A percentile compares a stretch with the other conserved stretches of the same genome.
Conservation (phyloP, 345 rosid genomes). For the Ceriops decandra region DNA sequence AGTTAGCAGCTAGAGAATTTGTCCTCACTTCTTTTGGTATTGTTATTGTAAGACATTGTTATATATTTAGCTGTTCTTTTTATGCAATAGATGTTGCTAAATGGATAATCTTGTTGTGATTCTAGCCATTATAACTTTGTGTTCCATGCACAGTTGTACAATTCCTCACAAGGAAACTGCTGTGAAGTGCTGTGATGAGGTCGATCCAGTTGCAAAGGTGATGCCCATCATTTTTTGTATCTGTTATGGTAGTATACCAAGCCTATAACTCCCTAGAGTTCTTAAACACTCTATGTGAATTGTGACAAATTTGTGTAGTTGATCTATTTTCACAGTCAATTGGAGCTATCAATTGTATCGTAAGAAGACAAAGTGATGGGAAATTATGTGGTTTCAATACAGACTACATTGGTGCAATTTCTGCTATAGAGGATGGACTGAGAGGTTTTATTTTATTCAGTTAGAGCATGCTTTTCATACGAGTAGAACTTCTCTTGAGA, state of each 20-base stretch:
- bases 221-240: not conserved
- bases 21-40: too few relatives aligned
- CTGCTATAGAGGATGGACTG: conserved; percentile 94
- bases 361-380: conserved; percentile 72
- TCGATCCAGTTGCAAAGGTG: conserved; percentile 90
- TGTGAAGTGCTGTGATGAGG: conserved; percentile 77
- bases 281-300: conserved; percentile 6
- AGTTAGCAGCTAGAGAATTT: not conserved
- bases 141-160: conserved; percentile 58
- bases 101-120: conserved; percentile 5
- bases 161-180: conserved; percentile 94
- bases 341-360: conserved; percentile 91
- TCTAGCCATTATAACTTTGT: conserved; percentile 9
- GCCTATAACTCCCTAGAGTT: not conserved
- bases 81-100: not conserved
- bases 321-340: conserved; percentile 57
- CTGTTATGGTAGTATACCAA: not conserved
- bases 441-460: conserved; percentile 45
- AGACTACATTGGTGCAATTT: conserved; percentile 87
- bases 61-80: conserved; percentile 3
- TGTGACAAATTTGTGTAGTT: conserved; percentile 14
- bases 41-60: not conserved
- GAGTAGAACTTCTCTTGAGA: conserved; percentile 11
- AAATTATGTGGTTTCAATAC: conserved; percentile 80
- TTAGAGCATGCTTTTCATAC: conserved; percentile 4